Conservation (phyloP, 164 flowering plant genomes). For the Kingdonia uniflora region DNA sequence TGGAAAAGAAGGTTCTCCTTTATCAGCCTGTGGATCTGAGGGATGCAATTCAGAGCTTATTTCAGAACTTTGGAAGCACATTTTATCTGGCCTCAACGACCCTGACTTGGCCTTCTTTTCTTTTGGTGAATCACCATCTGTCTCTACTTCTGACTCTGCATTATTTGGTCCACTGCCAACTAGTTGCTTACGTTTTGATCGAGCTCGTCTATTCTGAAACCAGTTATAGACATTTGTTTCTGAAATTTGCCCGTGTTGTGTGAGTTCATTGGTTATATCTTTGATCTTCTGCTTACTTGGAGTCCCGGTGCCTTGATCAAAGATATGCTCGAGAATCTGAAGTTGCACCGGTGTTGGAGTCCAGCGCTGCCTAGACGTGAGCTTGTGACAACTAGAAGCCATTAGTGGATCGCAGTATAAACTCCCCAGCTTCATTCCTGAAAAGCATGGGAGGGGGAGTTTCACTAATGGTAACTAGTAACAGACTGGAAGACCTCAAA, state of each 20-base stretch:
- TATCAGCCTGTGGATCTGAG: constrained; percentile 27
- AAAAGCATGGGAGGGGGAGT: neutral
- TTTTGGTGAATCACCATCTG: constrained; percentile 58
- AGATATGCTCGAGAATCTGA: constrained; percentile 82
- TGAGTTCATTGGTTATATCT: constrained; percentile 54
- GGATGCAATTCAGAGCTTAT: constrained; percentile 42
- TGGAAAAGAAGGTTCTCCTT: constrained; percentile 28
- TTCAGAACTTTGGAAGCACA: constrained; percentile 55
- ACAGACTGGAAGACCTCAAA: neutral
- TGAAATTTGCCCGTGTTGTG: constrained; percentile 80
- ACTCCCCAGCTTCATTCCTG: constrained; percentile 81
- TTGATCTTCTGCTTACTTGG: constrained; percentile 89
- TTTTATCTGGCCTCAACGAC: constrained; percentile 33
- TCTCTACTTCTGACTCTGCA: constrained; percentile 56
- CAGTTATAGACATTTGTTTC: constrained; percentile 92
- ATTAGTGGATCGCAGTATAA: constrained; percentile 76
- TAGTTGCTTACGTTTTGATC: constrained; percentile 71
- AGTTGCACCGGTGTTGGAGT: constrained; percentile 93
- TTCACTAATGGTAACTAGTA: neutral
- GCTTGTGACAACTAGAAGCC: constrained; percentile 67
- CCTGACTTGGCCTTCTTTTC: constrained; percentile 57
- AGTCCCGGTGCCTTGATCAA: constrained; percentile 83
- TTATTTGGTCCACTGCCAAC: constrained; percentile 17
- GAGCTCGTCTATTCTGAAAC: constrained; percentile 90
- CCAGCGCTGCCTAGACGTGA: constrained; percentile 91